These are phyloP conservation scores for Yamadazyma sp. DNA, from an alignment of 805 yeast species.

Conservation along the genomic window DNA sequence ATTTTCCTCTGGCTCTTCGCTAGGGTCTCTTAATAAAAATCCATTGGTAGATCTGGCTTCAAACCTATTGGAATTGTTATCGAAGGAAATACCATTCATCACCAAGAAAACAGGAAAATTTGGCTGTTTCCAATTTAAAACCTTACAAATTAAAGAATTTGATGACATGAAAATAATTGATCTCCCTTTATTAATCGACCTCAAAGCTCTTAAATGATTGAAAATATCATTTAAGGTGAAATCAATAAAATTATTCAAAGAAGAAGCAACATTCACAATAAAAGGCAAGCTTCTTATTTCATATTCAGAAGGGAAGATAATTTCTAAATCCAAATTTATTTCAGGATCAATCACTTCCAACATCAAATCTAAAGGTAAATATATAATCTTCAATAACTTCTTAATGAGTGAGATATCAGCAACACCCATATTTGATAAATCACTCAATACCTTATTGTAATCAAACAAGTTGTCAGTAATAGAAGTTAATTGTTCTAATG, in stretches of 20 bases:
- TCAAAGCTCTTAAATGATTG: constrained; percentile 61
- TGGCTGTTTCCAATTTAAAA: constrained; percentile 97
- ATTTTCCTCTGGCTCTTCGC: constrained; percentile 4
- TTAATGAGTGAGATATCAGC: constrained; percentile 40
- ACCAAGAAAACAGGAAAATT: constrained; percentile 91
- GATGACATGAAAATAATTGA: constrained; percentile 82
- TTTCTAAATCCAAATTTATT: constrained; percentile 69
- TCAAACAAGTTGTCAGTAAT: constrained; percentile 39
- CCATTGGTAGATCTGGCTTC: constrained; percentile 43
- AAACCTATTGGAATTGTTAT: constrained; percentile 22
- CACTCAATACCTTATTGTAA: constrained; percentile 36
- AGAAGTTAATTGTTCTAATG: constrained; percentile 42
- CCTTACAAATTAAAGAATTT: constrained; percentile 87
- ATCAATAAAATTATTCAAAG: constrained; percentile 76
- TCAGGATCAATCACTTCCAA: constrained; percentile 53
- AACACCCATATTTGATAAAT: constrained; percentile 34
- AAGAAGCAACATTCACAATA: constrained; percentile 40
- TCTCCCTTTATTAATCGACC: constrained; percentile 37
- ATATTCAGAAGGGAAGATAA: constrained; percentile 66
- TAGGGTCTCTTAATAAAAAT: constrained; percentile 25
- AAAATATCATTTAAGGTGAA: constrained; percentile 67
- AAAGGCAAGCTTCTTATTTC: constrained; percentile 40
- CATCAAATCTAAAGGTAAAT: constrained; percentile 59
- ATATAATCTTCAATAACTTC: constrained; percentile 43
- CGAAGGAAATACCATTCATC: constrained; percentile 60